phyloP scores from a whole-genome alignment of 2,329 filamentous ascomycete species.

The Tolypocladium pustulatum region DNA sequence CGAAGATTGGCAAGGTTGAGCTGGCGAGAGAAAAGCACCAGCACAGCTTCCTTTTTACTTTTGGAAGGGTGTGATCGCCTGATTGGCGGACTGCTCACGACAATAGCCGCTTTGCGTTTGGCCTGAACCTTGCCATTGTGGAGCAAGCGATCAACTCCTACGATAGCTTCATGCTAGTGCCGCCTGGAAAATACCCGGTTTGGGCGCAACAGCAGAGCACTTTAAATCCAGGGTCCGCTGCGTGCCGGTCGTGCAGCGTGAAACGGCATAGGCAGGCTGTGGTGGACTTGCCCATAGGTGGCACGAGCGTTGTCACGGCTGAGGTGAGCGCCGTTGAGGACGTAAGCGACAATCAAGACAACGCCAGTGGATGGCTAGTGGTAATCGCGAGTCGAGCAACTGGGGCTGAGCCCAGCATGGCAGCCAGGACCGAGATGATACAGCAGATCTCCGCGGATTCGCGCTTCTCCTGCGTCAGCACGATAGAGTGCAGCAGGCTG shows the following conservation, averaged over 20 bases:
- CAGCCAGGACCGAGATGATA: background rate
- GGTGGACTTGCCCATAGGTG: background rate
- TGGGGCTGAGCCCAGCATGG: background rate
- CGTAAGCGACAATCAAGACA: background rate
- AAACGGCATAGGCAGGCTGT: background rate
- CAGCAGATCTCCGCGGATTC: background rate
- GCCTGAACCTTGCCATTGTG: background rate
- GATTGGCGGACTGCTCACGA: background rate
- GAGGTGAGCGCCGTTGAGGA: background rate
- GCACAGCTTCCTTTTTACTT: background rate
- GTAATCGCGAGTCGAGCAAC: background rate
- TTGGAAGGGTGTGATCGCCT: background rate
- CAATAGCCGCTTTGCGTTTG: background rate
- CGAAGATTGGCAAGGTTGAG: background rate
- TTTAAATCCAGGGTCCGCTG: background rate
- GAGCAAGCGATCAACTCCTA: background rate
- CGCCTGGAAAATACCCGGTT: background rate
- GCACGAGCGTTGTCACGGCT: background rate
- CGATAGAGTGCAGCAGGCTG: background rate
- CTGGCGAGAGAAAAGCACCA: background rate
- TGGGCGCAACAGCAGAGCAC: background rate
- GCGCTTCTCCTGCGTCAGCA: background rate
- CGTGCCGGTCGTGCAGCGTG: background rate
- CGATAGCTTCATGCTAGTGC: background rate
- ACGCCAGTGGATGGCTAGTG: background rate